Base-by-base conservation (phyloP, 805 yeast genomes). In the Saturnispora sanitii region DNA sequence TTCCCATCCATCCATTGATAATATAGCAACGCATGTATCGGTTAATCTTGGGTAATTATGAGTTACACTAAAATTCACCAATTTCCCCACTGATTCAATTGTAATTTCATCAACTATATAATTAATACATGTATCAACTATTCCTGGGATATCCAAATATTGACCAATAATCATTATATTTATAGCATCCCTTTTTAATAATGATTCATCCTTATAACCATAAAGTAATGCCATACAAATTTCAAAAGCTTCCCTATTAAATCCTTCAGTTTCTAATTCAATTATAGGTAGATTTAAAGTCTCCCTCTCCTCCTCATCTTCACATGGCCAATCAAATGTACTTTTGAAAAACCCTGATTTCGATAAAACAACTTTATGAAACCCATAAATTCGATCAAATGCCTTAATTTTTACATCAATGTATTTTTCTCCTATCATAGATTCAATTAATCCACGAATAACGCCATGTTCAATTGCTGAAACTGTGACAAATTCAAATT, bases 1-100 rank as follows among this genome's bases (percentile, higher is more conserved):
- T 45, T 67, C 69, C 70, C 73, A 71, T 0, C 79, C 79, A 43
- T 69, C 68, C 11, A 67, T 55, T 39, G 70, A 66, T 19, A 74
- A 50, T 9, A 40, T 13, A 6, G 38, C 42, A 19, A 39, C 42
- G 13, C 42, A 39, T 7, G 42, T 39, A 33, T 39, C 42, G 2
- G 42, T 39, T n/a, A 39, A 27, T 18, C 42, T 27, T 28, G 33
- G 42, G 33, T 39, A 39, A 28, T 23, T 33, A n/a, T 39, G 42
- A 15, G 18, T 13, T 4, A 33, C 33, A 26, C 42, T 39, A 16
- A 39, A 39, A 15, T 29, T 22, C n/a, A 39, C 18, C 36, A 39
- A 16, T 15, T 39, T 37, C 5, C 42, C 37, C 9, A 39, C 32
- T 6, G 33, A 22, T 8, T 39, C 42, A 17, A 39, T 13, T 15